phyloP scores from a whole-genome alignment of 2,329 filamentous ascomycete species.

The Cladosporium halotolerans region DNA sequence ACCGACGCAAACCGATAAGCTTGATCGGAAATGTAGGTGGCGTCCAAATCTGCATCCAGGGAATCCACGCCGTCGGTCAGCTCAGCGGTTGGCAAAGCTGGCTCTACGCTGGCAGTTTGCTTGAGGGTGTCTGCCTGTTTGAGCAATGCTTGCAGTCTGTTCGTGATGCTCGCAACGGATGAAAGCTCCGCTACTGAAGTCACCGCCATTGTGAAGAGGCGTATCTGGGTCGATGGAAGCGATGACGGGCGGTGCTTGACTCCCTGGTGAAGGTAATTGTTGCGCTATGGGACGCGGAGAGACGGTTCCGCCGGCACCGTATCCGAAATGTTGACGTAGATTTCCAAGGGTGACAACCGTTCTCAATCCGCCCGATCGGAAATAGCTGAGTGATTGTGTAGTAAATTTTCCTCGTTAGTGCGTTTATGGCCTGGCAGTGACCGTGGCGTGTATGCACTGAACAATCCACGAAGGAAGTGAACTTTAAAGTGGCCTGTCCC shows the following conservation, averaged over 20 bases:
- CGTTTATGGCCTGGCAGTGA: too few relatives aligned
- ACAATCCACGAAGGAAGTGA: too few relatives aligned
- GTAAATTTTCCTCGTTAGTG: too few relatives aligned
- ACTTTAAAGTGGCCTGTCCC: too few relatives aligned
- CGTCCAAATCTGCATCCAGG: constrained; percentile 25
- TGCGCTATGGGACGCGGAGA: constrained; percentile 1
- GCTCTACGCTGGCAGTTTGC: constrained; percentile 36
- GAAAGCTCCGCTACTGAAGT: constrained; percentile 22
- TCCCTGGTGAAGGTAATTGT: not conserved
- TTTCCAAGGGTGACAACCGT: too few relatives aligned
- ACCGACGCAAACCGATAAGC: constrained; percentile 53
- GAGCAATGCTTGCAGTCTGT: constrained; percentile 35
- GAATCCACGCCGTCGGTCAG: constrained; percentile 26
- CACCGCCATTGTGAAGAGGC: constrained; percentile 20
- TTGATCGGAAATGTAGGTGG: constrained; percentile 19
- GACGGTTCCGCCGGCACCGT: constrained; percentile 2
- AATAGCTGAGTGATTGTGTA: too few relatives aligned
- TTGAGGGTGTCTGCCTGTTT: constrained; percentile 37
- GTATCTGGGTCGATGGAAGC: too few relatives aligned
- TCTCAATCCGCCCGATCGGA: too few relatives aligned
- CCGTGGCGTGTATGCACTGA: too few relatives aligned
- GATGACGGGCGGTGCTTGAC: too few relatives aligned
- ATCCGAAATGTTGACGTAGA: not conserved
- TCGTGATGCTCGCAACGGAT: constrained; percentile 21
- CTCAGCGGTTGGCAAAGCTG: constrained; percentile 37